A percentile compares a stretch with the other conserved stretches of the same genome.
These are phyloP conservation scores for Sporopachydermia lactativora DNA, from an alignment of 805 yeast species.

Conservation along the genomic window DNA sequence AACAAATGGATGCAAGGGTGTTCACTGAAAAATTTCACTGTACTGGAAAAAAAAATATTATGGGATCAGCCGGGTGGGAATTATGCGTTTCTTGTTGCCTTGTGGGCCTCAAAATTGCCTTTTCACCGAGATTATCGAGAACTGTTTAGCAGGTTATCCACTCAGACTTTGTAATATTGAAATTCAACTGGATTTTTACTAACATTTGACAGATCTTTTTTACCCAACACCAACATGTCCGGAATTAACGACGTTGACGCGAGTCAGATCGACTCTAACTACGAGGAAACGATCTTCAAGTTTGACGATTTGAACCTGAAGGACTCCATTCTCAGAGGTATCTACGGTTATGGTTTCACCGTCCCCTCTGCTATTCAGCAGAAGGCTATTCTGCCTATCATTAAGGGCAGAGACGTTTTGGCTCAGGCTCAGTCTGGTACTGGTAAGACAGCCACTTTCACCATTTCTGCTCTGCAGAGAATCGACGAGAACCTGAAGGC, in stretches of 20 bases:
- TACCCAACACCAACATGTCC: too few relatives aligned
- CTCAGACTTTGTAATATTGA: too few relatives aligned
- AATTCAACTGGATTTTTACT: too few relatives aligned
- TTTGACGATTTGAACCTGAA: slow-evolving; percentile 69
- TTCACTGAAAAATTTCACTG: too few relatives aligned
- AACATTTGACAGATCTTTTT: too few relatives aligned
- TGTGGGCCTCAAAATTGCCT: too few relatives aligned
- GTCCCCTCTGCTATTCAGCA: slow-evolving; percentile 96
- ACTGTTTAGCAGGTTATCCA: too few relatives aligned
- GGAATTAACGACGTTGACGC: slow-evolving; percentile 58
- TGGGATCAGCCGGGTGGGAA: too few relatives aligned
- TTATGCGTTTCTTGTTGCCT: too few relatives aligned
- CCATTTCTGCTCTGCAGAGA: slow-evolving; percentile 59
- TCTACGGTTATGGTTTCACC: slow-evolving; percentile 88
- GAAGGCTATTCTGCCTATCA: slow-evolving; percentile 91
- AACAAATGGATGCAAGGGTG: too few relatives aligned
- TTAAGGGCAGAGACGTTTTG: slow-evolving; percentile 57
- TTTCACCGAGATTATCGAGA: too few relatives aligned
- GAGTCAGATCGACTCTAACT: slow-evolving; percentile 82
- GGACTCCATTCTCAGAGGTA: slow-evolving; percentile 45
- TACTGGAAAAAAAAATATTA: too few relatives aligned
- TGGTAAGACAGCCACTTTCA: slow-evolving; percentile 81
- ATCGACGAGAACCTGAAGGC: slow-evolving; percentile 59
- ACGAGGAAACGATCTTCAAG: slow-evolving; percentile 73
- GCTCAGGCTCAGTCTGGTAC: slow-evolving; percentile 90